Evolutionary conservation across 306 rosid species (phyloP).

Genomic region (Cercis canadensis): DNA sequence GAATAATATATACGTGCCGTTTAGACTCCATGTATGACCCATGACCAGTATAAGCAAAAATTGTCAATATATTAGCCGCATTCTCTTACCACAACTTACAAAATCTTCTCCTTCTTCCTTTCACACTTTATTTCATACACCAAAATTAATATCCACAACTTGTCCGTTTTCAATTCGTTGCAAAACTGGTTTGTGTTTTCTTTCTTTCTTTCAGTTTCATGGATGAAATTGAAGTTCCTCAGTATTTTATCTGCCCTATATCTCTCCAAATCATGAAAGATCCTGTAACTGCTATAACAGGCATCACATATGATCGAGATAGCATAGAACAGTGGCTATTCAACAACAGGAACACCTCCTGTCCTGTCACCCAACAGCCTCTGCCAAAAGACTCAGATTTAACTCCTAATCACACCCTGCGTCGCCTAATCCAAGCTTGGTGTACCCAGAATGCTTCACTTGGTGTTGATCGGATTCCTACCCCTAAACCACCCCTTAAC

Average conservation of each 20-base stretch:
- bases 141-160: background rate
- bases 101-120: background rate
- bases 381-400: slow-evolving; percentile 50
- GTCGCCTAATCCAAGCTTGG: slow-evolving; percentile 83
- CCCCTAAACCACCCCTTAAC: slow-evolving; percentile 61
- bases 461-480: slow-evolving; percentile 62
- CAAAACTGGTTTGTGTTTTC: background rate
- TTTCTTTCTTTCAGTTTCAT: slow-evolving; percentile 19
- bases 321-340: slow-evolving; percentile 78
- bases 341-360: slow-evolving; percentile 48
- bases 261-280: slow-evolving; percentile 81
- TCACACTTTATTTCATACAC: background rate
- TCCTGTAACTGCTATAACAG: slow-evolving; percentile 73
- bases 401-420: slow-evolving; percentile 76
- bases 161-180: background rate
- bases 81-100: slow-evolving; percentile 38
- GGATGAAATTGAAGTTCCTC: slow-evolving; percentile 79
- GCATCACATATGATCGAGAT: slow-evolving; percentile 80
- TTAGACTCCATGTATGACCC: slow-evolving; percentile 30
- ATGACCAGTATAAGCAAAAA: slow-evolving; percentile 15
- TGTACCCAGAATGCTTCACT: slow-evolving; percentile 54
- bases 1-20: slow-evolving; percentile 11
- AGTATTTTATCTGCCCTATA: slow-evolving; percentile 71
- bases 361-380: slow-evolving; percentile 69
- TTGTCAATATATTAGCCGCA: slow-evolving; percentile 36